phyloP scores from a whole-genome alignment of 805 yeast species.

The Kodamaea fukazawae region DNA sequence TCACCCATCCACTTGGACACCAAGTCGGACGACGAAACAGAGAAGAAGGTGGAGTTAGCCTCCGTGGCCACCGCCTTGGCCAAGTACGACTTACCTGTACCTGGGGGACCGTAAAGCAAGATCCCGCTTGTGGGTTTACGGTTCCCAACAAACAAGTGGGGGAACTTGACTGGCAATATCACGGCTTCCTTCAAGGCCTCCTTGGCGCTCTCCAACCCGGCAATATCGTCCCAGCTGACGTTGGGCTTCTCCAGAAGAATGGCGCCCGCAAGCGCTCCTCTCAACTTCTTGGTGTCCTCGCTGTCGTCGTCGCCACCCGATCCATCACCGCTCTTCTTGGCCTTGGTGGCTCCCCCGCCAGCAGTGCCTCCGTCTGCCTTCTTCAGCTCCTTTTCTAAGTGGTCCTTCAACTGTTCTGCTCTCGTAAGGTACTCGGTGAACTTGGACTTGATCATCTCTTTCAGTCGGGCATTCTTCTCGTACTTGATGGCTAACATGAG shows the following conservation, averaged over 20 bases:
- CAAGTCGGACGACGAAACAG: slow-evolving; percentile 92
- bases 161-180: slow-evolving; percentile 91
- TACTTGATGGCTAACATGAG: slow-evolving; percentile 91
- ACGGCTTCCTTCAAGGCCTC: slow-evolving; percentile 98
- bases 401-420: slow-evolving; percentile 92
- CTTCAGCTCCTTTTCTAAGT: slow-evolving; percentile 61
- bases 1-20: slow-evolving; percentile 99
- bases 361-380: slow-evolving; percentile 30
- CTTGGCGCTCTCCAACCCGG: slow-evolving; percentile 92
- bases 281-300: slow-evolving; percentile 80
- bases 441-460: slow-evolving; percentile 82
- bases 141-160: slow-evolving; percentile 92
- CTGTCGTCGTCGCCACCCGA: slow-evolving; percentile 47
- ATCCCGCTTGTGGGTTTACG: slow-evolving; percentile 92
- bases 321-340: slow-evolving; percentile 46
- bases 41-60: slow-evolving; percentile 94
- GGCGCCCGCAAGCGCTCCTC: slow-evolving; percentile 90
- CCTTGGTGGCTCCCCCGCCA: slow-evolving; percentile 56
- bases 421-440: slow-evolving; percentile 88
- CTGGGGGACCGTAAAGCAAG: slow-evolving; percentile 75
- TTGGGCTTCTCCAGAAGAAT: slow-evolving; percentile 89
- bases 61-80: slow-evolving; percentile 99
- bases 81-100: slow-evolving; percentile 94
- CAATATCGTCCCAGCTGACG: slow-evolving; percentile 92
- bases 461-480: slow-evolving; percentile 86